phyloP scores from a whole-genome alignment of 148 eudicot species.

The Cornus suecica region DNA sequence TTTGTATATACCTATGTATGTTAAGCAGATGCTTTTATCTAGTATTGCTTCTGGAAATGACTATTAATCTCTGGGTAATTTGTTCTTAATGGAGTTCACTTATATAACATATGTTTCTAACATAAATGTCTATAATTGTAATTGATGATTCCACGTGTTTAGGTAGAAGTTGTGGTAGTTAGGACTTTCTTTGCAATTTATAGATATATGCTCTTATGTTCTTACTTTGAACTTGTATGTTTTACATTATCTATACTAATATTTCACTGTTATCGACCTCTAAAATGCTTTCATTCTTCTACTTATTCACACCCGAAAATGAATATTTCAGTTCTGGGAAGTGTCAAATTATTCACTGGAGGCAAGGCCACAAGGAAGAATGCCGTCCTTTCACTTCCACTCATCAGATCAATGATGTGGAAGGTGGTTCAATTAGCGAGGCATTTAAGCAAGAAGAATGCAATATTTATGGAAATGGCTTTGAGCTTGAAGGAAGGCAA shows the following conservation, averaged over 20 bases:
- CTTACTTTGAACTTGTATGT: not conserved
- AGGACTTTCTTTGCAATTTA: not conserved
- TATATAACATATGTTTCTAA: no score
- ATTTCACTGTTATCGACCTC: not conserved
- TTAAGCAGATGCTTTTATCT: not conserved
- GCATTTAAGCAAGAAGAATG: conserved; percentile 24
- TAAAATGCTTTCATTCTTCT: not conserved
- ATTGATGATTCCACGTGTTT: not conserved
- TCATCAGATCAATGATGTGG: conserved; percentile 28
- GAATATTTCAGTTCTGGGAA: conserved; percentile 72
- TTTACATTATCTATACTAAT: not conserved
- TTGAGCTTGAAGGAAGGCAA: conserved; percentile 27
- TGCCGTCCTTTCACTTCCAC: conserved; percentile 43
- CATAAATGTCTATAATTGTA: no score
- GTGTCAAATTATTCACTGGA: conserved; percentile 92
- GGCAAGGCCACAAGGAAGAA: conserved; percentile 83
- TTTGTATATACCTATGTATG: not conserved
- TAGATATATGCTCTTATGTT: not conserved
- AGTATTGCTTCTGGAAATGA: not conserved
- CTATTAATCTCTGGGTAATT: not conserved
- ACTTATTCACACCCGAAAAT: not conserved
- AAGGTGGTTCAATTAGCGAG: conserved; percentile 24
- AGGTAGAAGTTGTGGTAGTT: not conserved
- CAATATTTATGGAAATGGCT: conserved; percentile 17
- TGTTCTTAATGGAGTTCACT: not conserved